Evolutionary conservation across 2,329 filamentous ascomycete genomes (phyloP).

Genomic region (Capronia coronata): DNA sequence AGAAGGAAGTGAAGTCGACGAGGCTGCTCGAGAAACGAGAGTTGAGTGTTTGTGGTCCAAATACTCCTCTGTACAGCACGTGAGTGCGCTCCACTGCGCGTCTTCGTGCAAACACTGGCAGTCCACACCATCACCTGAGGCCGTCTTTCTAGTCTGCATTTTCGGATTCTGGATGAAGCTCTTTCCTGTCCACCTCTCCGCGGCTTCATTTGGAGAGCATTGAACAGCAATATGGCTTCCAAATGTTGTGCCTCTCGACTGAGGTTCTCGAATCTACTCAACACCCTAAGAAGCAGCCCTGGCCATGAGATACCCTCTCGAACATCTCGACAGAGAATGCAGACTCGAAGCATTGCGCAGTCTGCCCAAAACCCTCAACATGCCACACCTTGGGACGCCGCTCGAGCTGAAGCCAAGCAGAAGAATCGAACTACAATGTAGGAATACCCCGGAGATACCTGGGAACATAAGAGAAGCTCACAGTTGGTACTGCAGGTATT

Average conservation of each 20-base stretch:
- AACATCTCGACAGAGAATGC: not conserved
- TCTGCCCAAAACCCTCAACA: slow-evolving; percentile 13
- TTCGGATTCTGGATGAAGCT: not conserved
- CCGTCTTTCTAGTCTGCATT: not conserved
- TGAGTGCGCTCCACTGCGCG: not conserved
- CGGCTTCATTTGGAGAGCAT: not conserved
- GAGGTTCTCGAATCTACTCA: not conserved
- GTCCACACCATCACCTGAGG: not conserved
- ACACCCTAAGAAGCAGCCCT: not conserved
- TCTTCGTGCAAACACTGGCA: too few relatives aligned
- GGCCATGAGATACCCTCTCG: not conserved
- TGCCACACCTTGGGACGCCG: slow-evolving; percentile 20
- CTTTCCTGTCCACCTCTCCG: not conserved
- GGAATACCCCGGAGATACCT: not conserved
- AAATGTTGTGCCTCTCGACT: not conserved
- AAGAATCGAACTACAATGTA: slow-evolving; percentile 28
- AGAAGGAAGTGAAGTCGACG: too few relatives aligned
- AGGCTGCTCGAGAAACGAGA: too few relatives aligned
- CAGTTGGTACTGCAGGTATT: slow-evolving; percentile 46
- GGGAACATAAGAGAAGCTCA: not conserved
- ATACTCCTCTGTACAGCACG: too few relatives aligned
- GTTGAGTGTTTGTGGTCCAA: too few relatives aligned
- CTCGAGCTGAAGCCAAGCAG: slow-evolving; percentile 20
- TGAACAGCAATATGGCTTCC: not conserved
- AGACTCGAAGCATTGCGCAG: slow-evolving; percentile 14